Percentiles rank a stretch among this genome's conserved stretches.
These are phyloP conservation scores for Phytophthora rubi DNA, from an alignment of 352 stramenopile genomes.

Conservation along the genomic window DNA sequence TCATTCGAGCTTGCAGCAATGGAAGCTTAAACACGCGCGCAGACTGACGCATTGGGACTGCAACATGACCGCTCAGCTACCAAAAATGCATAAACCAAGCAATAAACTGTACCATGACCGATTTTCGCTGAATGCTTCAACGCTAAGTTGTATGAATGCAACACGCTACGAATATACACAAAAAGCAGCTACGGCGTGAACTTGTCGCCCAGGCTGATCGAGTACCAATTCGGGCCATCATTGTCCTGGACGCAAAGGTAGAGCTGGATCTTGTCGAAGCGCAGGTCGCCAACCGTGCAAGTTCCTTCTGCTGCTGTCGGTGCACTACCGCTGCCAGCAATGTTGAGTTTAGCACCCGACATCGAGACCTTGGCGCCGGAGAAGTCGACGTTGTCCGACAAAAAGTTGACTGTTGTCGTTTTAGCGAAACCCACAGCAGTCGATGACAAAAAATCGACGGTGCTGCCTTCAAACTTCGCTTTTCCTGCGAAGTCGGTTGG, in stretches of 20 bases:
- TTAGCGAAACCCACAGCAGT: not conserved
- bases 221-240: not conserved
- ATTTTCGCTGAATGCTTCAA: not conserved
- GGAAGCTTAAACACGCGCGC: constrained; percentile 1
- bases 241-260: constrained; percentile 32
- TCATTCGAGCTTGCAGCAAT: constrained; percentile 18
- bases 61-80: constrained; percentile 11
- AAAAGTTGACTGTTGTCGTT: constrained; percentile 7
- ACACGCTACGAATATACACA: not conserved
- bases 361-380: constrained; percentile 17
- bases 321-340: constrained; percentile 16
- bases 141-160: not conserved
- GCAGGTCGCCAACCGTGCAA: constrained; percentile 38
- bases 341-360: constrained; percentile 21
- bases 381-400: constrained; percentile 19
- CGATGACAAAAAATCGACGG: not conserved
- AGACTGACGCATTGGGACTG: constrained; percentile 6
- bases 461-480: not conserved
- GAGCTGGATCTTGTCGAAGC: constrained; percentile 24
- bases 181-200: not conserved
- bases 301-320: not conserved
- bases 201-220: not conserved
- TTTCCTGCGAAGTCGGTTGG: not conserved
- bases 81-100: constrained; percentile 19
- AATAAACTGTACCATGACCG: constrained; percentile 39